These are phyloP conservation scores for Acacia melanoxylon DNA, from an alignment of 306 rosid species.

Conservation along the genomic window DNA sequence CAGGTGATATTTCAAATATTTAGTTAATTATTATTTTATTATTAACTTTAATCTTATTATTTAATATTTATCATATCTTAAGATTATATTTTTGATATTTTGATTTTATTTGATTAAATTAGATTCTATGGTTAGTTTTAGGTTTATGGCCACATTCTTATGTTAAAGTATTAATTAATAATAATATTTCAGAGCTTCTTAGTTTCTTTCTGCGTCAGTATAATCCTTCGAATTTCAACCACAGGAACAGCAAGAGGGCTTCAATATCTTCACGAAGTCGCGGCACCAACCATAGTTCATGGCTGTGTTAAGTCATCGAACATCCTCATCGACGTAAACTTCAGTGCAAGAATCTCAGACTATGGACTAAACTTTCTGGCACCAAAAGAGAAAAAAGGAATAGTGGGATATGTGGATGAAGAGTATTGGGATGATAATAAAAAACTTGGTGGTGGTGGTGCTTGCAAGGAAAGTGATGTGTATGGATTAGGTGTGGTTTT, in stretches of 20 bases:
- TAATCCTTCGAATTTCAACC: too few relatives aligned
- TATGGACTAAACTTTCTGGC: slow-evolving; percentile 74
- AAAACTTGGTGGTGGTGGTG: slow-evolving; percentile 17
- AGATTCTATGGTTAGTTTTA: too few relatives aligned
- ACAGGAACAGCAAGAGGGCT: slow-evolving; percentile 76
- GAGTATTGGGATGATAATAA: slow-evolving; percentile 54
- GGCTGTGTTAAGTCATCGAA: slow-evolving; percentile 83
- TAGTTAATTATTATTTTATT: too few relatives aligned
- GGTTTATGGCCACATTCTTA: too few relatives aligned
- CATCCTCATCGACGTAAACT: slow-evolving; percentile 58
- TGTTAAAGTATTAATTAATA: too few relatives aligned
- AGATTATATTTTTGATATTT: too few relatives aligned
- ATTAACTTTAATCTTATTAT: too few relatives aligned
- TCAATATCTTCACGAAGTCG: slow-evolving; percentile 72
- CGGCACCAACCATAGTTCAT: slow-evolving; percentile 70
- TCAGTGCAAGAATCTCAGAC: slow-evolving; percentile 58
- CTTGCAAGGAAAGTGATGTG: slow-evolving; percentile 76
- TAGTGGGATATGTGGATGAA: slow-evolving; percentile 64
- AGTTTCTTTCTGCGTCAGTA: too few relatives aligned
- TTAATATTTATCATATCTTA: too few relatives aligned
- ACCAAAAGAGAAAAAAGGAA: slow-evolving; percentile 49
- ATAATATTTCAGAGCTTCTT: too few relatives aligned
- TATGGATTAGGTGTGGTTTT: slow-evolving; percentile 83
- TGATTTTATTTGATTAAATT: too few relatives aligned
- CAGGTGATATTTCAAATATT: slow-evolving; percentile 3